A percentile compares a stretch with the other conserved stretches of the same genome.
These are phyloP conservation scores for Xerocomus alliaceus DNA, from an alignment of 1,284 basidiomycete species.

Conservation along the genomic window DNA sequence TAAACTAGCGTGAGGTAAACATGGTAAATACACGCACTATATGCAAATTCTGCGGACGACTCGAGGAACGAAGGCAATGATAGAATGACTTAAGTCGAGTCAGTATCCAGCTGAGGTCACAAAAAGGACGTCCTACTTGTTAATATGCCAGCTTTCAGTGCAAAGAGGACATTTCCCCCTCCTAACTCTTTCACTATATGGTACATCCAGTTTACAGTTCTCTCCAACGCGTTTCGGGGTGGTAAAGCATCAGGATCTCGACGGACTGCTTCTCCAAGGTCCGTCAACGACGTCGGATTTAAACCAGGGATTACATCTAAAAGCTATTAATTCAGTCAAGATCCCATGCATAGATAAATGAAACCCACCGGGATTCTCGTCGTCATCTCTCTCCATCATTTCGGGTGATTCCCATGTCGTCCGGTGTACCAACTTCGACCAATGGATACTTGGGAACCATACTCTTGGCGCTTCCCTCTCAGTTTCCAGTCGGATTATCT, in stretches of 20 bases:
- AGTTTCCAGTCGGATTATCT: slow-evolving; percentile 64
- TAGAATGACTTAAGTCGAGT: slow-evolving; percentile 53
- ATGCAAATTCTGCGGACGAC: slow-evolving; percentile 62
- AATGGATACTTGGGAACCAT: slow-evolving; percentile 70
- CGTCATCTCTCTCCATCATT: slow-evolving; percentile 53
- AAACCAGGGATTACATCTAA: slow-evolving; percentile 68
- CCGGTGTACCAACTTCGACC: slow-evolving; percentile 50
- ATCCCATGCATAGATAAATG: not conserved
- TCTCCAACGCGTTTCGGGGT: slow-evolving; percentile 64
- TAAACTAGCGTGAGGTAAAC: slow-evolving; percentile 1
- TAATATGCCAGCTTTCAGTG: slow-evolving; percentile 79
- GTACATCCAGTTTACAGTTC: slow-evolving; percentile 56
- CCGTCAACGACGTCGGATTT: slow-evolving; percentile 47
- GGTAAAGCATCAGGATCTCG: slow-evolving; percentile 81
- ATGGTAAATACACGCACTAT: slow-evolving; percentile 50
- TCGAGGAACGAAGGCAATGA: slow-evolving; percentile 64
- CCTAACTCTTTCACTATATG: slow-evolving; percentile 48
- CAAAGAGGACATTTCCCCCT: slow-evolving; percentile 74
- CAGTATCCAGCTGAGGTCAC: not conserved
- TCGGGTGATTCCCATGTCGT: slow-evolving; percentile 57
- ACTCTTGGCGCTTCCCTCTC: slow-evolving; percentile 56
- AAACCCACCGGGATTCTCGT: slow-evolving; percentile 59
- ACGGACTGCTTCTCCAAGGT: slow-evolving; percentile 61
- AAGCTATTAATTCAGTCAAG: not conserved
- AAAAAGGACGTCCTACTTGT: slow-evolving; percentile 49